These are phyloP conservation scores for Bipolaris bicolor DNA, from an alignment of 2,329 filamentous ascomycete species.

Conservation along the genomic window DNA sequence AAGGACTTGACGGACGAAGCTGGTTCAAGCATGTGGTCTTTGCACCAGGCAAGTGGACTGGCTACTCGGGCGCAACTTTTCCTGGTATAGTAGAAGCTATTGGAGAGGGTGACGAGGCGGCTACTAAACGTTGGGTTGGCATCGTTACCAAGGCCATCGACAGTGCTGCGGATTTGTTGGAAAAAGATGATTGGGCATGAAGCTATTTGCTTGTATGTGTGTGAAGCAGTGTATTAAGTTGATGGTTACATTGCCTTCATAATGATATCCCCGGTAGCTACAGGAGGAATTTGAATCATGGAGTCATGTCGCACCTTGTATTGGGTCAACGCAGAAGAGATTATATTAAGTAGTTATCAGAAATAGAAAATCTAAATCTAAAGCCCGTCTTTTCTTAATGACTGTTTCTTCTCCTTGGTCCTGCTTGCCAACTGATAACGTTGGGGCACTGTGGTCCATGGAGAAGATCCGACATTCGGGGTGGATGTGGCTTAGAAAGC, in stretches of 20 bases:
- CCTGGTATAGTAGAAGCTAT: slow-evolving; percentile 69
- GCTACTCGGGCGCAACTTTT: slow-evolving; percentile 77
- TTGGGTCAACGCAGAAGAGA: background rate
- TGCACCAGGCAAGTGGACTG: slow-evolving; percentile 89
- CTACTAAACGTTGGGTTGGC: slow-evolving; percentile 51
- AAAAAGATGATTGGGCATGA: slow-evolving; percentile 11
- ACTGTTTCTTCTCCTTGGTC: background rate
- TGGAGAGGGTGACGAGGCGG: slow-evolving; percentile 54
- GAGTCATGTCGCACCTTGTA: background rate
- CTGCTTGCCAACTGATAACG: background rate
- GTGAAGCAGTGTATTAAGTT: background rate
- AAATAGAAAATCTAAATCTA: background rate
- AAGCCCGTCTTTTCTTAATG: background rate
- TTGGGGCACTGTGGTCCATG: background rate
- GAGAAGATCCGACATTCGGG: background rate
- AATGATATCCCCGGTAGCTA: background rate
- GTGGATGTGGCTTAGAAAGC: background rate
- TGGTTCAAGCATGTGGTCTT: slow-evolving; percentile 98
- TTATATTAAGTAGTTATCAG: background rate
- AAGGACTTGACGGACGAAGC: slow-evolving; percentile 75
- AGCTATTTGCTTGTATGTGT: background rate
- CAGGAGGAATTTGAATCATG: background rate
- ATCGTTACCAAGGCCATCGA: slow-evolving; percentile 49
- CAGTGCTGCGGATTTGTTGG: slow-evolving; percentile 45
- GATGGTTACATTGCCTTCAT: background rate